Conservation (phyloP, 169 alveolate genomes). For the Babesia gibsoni region DNA sequence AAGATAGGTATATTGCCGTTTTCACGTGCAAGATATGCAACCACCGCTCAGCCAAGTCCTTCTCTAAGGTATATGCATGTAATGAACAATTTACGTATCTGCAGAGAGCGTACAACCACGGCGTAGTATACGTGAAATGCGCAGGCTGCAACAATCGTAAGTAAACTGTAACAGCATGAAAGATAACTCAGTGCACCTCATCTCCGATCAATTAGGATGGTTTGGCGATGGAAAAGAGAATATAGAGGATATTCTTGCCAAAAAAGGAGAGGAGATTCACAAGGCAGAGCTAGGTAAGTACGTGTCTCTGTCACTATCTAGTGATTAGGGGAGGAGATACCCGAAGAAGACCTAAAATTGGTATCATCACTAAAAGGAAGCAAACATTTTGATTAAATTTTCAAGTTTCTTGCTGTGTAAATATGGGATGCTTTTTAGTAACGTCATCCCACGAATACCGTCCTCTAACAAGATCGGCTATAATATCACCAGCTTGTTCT, state of each 20-base stretch:
- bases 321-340: constrained; percentile 24
- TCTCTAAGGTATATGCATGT: constrained; percentile 56
- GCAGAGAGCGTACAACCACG: constrained; percentile 67
- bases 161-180: background rate
- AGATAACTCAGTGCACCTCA: constrained; percentile 56
- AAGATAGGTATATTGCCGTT: constrained; percentile 40
- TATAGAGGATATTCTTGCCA: constrained; percentile 64
- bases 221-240: constrained; percentile 70
- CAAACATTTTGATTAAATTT: constrained; percentile 23
- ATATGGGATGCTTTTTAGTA: constrained; percentile 56
- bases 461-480: constrained; percentile 56
- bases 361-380: constrained; percentile 9
- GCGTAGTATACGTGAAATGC: constrained; percentile 70
- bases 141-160: constrained; percentile 67
- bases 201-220: constrained; percentile 77
- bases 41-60: constrained; percentile 62
- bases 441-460: constrained; percentile 72
- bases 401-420: constrained; percentile 63
- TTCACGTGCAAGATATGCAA: constrained; percentile 74
- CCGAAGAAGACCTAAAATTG: constrained; percentile 27
- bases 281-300: constrained; percentile 59
- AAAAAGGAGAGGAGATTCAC: constrained; percentile 62
- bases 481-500: constrained; percentile 58
- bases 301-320: too few species aligned
- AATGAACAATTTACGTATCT: background rate